Percentiles rank a stretch among this genome's conserved stretches.
Evolutionary conservation across 148 eudicot genomes (phyloP).

Genomic region (Rhododendron simsii): DNA sequence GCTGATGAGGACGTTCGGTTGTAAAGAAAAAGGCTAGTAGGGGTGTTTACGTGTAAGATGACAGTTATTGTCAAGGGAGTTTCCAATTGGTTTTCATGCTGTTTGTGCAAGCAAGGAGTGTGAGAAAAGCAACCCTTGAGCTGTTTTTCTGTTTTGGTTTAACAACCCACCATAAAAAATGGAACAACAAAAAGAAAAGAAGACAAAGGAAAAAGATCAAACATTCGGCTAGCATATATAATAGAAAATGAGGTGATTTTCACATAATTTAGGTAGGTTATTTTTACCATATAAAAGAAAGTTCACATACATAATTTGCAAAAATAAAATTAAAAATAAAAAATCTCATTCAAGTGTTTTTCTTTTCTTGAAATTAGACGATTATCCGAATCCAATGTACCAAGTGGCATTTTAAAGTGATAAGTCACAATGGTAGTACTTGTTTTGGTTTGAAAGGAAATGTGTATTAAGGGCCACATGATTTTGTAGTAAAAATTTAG

Average conservation of each 20-base stretch:
- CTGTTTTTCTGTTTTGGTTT: slow-evolving; percentile 3
- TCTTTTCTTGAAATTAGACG: not conserved
- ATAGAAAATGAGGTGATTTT: not conserved
- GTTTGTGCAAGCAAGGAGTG: slow-evolving; percentile 26
- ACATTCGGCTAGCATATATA: not conserved
- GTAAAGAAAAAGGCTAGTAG: not conserved
- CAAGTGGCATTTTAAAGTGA: not conserved
- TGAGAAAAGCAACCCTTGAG: slow-evolving; percentile 27
- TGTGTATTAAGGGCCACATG: not conserved
- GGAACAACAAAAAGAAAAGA: not conserved
- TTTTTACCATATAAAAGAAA: too few species aligned
- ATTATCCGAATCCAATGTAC: not conserved
- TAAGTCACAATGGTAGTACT: not conserved
- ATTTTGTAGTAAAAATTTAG: not conserved
- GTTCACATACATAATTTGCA: too few species aligned
- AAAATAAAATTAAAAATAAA: too few species aligned
- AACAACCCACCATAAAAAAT: not conserved
- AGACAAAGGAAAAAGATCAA: not conserved
- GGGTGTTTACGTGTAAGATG: slow-evolving; percentile 13
- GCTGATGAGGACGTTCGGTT: not conserved
- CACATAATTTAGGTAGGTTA: not conserved
- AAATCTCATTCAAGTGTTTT: not conserved
- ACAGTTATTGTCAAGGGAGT: slow-evolving; percentile 21
- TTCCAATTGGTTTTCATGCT: slow-evolving; percentile 21
- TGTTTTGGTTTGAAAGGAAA: not conserved